Percentiles rank a stretch among this genome's conserved stretches.
Evolutionary conservation across 352 stramenopile genomes (phyloP).

Genomic region (Phytophthora sp.): DNA sequence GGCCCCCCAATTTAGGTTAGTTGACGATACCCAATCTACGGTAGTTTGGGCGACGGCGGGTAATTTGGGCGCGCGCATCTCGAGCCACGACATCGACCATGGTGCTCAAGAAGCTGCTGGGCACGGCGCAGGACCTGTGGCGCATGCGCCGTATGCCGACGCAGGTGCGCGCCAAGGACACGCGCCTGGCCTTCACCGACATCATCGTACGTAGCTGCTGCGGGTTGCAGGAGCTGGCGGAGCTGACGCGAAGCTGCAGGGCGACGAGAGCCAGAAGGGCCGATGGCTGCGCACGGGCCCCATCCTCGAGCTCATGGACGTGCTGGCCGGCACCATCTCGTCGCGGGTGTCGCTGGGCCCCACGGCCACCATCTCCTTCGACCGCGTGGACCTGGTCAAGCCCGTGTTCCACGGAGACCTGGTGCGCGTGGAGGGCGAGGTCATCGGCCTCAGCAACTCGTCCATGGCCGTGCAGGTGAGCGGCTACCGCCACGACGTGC

Average conservation of each 20-base stretch:
- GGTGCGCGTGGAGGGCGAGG: conserved; percentile 55
- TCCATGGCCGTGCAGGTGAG: conserved; percentile 62
- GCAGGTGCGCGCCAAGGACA: conserved; percentile 57
- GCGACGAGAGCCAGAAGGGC: conserved; percentile 55
- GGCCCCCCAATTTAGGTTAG: neutral
- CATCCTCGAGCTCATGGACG: conserved; percentile 63
- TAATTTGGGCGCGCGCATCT: neutral
- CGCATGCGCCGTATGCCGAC: conserved; percentile 46
- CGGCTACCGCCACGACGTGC: conserved; percentile 54
- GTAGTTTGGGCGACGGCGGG: neutral
- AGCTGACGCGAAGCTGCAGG: too few relatives aligned
- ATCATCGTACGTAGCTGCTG: conserved; percentile 47
- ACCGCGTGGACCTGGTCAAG: conserved; percentile 60
- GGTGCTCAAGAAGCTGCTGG: conserved; percentile 49
- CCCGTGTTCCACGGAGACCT: conserved; percentile 63
- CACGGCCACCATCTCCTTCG: conserved; percentile 60
- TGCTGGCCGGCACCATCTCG: conserved; percentile 51
- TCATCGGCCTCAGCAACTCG: conserved; percentile 56
- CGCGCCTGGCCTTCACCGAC: conserved; percentile 57
- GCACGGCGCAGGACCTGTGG: conserved; percentile 51
- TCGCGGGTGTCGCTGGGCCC: conserved; percentile 40
- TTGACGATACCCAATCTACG: neutral
- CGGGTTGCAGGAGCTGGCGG: too few relatives aligned
- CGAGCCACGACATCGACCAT: conserved; percentile 13
- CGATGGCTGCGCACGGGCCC: conserved; percentile 51